Evolutionary conservation across 2,329 filamentous ascomycete species (phyloP).

Genomic region (Neospermospora avenae): DNA sequence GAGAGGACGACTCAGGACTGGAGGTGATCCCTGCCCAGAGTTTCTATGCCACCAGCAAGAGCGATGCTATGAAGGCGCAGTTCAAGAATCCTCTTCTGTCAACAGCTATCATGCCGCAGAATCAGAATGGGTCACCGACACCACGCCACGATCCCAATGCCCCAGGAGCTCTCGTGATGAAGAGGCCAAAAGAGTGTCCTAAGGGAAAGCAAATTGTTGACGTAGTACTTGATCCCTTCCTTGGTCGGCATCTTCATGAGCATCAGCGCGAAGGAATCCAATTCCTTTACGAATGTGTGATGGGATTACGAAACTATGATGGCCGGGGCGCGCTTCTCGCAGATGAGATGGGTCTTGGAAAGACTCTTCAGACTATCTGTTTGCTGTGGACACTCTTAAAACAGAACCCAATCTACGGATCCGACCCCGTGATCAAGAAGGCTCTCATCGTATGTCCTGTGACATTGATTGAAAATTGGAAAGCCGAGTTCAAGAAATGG

Average conservation of each 20-base stretch:
- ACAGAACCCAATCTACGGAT: conserved; percentile 63
- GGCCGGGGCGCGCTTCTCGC: conserved; percentile 69
- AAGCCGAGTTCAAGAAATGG: conserved; percentile 71
- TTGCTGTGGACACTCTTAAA: conserved; percentile 70
- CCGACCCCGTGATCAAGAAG: conserved; percentile 60
- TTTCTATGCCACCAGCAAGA: conserved; percentile 39
- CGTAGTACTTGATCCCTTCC: conserved; percentile 67
- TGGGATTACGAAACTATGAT: conserved; percentile 64
- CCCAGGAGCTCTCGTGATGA: conserved; percentile 64
- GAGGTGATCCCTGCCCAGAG: conserved; percentile 38
- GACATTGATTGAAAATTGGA: conserved; percentile 70
- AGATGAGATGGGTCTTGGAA: conserved; percentile 74
- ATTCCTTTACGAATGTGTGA: conserved; percentile 73
- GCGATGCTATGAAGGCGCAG: conserved; percentile 40
- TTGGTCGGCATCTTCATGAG: conserved; percentile 59
- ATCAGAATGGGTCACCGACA: conserved; percentile 45
- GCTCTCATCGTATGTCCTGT: conserved; percentile 72
- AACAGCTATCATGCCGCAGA: conserved; percentile 47
- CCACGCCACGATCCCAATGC: conserved; percentile 64
- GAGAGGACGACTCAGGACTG: conserved; percentile 22
- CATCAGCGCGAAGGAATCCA: conserved; percentile 68
- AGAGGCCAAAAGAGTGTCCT: conserved; percentile 51
- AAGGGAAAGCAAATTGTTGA: conserved; percentile 66
- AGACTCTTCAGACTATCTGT: conserved; percentile 70
- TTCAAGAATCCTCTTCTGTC: conserved; percentile 63